Evolutionary conservation across 2,329 filamentous ascomycete genomes (phyloP).

Genomic region (Diaporthe destruens): DNA sequence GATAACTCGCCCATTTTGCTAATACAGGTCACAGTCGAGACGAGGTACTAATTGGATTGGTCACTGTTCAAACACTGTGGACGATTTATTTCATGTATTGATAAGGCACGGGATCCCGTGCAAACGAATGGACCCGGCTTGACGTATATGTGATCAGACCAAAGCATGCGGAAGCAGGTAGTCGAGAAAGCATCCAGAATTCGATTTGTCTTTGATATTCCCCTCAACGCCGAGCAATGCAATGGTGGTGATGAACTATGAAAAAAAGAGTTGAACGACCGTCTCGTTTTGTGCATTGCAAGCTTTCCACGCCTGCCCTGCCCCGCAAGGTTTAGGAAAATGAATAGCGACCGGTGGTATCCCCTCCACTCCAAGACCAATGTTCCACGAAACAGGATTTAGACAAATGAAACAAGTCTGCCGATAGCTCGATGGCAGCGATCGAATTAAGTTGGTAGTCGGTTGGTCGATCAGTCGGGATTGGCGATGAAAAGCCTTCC

Average conservation of each 20-base stretch:
- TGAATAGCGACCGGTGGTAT: slow-evolving; percentile 38
- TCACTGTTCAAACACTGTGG: neutral
- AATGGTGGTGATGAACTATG: slow-evolving; percentile 33
- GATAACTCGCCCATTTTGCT: neutral
- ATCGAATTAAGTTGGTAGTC: neutral
- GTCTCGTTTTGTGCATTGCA: slow-evolving; percentile 34
- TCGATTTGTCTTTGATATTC: slow-evolving; percentile 33
- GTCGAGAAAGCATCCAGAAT: slow-evolving; percentile 27
- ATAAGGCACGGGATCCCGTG: neutral
- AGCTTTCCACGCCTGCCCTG: slow-evolving; percentile 19
- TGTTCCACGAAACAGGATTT: slow-evolving; percentile 23
- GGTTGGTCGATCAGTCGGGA: slow-evolving; percentile 69
- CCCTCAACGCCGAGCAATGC: slow-evolving; percentile 43
- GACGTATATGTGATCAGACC: neutral
- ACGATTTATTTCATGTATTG: slow-evolving; percentile 4
- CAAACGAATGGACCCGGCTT: neutral
- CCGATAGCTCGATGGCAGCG: neutral
- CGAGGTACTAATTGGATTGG: neutral
- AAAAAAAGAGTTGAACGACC: slow-evolving; percentile 31
- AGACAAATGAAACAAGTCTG: slow-evolving; percentile 31
- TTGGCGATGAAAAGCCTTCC: slow-evolving; percentile 88
- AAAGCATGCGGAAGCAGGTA: slow-evolving; percentile 15
- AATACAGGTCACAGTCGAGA: neutral
- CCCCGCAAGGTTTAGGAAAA: slow-evolving; percentile 5
- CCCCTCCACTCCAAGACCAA: slow-evolving; percentile 6